These are phyloP conservation scores for Boletus barrowsii DNA, from an alignment of 768 basidiomycete species.

Conservation along the genomic window DNA sequence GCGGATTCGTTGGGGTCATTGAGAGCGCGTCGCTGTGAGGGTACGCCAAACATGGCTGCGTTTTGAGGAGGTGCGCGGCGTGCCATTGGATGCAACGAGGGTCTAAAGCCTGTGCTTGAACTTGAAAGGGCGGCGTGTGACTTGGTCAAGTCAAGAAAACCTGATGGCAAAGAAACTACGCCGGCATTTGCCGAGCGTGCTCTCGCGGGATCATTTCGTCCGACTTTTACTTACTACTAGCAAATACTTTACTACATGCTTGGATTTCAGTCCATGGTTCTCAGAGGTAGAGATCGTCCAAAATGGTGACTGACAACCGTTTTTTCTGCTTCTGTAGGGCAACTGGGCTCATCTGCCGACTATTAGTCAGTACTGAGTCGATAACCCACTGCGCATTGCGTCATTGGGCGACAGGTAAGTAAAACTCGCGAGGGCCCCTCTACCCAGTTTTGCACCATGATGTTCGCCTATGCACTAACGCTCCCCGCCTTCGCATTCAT, in stretches of 20 bases:
- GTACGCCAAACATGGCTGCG: constrained; percentile 47
- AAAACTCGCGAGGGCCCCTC: background rate
- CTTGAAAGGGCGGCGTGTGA: background rate
- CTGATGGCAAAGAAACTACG: background rate
- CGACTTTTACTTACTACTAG: no score
- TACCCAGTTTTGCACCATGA: constrained; percentile 4
- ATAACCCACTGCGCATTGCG: constrained; percentile 18
- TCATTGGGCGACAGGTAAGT: constrained; percentile 13
- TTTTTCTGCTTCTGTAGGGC: background rate
- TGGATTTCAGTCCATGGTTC: background rate
- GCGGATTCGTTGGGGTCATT: constrained; percentile 61
- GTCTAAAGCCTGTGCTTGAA: background rate
- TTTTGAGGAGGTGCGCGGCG: constrained; percentile 62
- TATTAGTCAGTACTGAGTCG: background rate
- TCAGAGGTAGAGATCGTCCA: no score
- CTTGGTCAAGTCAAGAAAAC: background rate
- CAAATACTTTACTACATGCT: background rate
- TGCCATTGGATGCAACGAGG: constrained; percentile 47
- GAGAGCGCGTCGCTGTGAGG: constrained; percentile 41
- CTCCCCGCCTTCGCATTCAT: constrained; percentile 22
- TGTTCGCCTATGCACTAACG: constrained; percentile 11
- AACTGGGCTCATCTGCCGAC: background rate
- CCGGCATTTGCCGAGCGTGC: constrained; percentile 18
- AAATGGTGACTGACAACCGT: no score
- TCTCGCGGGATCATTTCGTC: constrained; percentile 1